These are phyloP conservation scores for Pelargonium citronellum DNA, from an alignment of 441 rosid genomes.

Conservation along the genomic window DNA sequence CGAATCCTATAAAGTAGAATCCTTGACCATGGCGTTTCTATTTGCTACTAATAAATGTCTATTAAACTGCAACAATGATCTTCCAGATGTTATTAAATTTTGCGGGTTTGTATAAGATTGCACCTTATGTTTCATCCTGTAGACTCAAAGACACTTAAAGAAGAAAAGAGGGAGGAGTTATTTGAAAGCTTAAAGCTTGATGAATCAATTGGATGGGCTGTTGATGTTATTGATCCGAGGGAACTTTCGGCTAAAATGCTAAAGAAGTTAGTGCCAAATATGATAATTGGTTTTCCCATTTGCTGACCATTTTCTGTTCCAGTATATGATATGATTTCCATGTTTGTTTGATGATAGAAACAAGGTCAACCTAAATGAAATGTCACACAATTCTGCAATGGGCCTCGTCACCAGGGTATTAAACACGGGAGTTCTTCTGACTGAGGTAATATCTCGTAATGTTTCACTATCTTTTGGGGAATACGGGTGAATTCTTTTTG, in stretches of 20 bases:
- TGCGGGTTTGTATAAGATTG: background rate
- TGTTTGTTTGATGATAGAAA: conserved; percentile 39
- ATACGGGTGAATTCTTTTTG: background rate
- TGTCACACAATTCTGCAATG: conserved; percentile 85
- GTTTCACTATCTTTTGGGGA: background rate
- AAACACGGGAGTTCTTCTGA: conserved; percentile 66
- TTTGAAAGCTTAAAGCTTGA: conserved; percentile 65
- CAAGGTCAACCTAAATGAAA: conserved; percentile 77
- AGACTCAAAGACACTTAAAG: conserved; percentile 90
- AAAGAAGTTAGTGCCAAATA: conserved; percentile 41
- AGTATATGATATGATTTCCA: conserved; percentile 19
- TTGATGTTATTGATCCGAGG: conserved; percentile 85
- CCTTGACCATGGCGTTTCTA: background rate
- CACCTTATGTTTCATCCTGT: conserved; percentile 14
- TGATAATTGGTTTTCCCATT: background rate
- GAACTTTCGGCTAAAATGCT: conserved; percentile 94
- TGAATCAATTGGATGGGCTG: conserved; percentile 83
- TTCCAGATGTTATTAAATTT: background rate
- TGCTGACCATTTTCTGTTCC: background rate
- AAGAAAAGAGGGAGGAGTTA: conserved; percentile 80
- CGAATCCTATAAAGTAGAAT: no score
- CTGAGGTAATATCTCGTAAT: conserved; percentile 47
- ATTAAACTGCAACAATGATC: background rate
- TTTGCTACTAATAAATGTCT: no score
- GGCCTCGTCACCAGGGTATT: conserved; percentile 64